Evolutionary conservation across 495 filamentous ascomycete species (phyloP).

Genomic region (Podospora australis): DNA sequence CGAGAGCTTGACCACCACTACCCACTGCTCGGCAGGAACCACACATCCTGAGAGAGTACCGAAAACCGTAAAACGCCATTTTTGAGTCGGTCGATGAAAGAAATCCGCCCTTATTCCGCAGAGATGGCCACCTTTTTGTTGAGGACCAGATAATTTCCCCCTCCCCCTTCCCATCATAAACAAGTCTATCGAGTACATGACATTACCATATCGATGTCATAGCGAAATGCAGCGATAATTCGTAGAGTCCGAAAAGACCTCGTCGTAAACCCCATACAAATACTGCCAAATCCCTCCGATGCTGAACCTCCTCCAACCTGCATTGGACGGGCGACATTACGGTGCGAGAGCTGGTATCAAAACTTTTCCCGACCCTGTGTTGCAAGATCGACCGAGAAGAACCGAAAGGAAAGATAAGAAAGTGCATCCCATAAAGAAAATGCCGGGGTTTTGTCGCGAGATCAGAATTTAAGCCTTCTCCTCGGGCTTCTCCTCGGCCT

Average conservation of each 20-base stretch:
- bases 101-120: not conserved
- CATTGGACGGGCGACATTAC: conserved; percentile 29
- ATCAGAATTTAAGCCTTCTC: conserved; percentile 43
- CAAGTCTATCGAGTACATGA: conserved; percentile 30
- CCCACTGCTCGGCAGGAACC: too few relatives aligned
- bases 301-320: conserved; percentile 9
- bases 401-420: conserved; percentile 23
- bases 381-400: conserved; percentile 30
- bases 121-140: conserved; percentile 4
- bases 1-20: not conserved
- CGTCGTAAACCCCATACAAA: too few relatives aligned
- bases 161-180: conserved; percentile 9
- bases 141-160: not conserved
- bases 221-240: conserved; percentile 24
- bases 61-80: not conserved
- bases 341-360: conserved; percentile 37
- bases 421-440: conserved; percentile 9
- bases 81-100: not conserved
- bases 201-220: conserved; percentile 26
- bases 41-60: too few relatives aligned
- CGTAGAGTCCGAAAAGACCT: conserved; percentile 16
- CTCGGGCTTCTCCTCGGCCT: conserved; percentile 50
- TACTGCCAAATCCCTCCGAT: conserved; percentile 18
- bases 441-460: not conserved
- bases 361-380: conserved; percentile 42